phyloP scores from a whole-genome alignment of 176 grass and related monocot species.

The Oryza nivara region DNA sequence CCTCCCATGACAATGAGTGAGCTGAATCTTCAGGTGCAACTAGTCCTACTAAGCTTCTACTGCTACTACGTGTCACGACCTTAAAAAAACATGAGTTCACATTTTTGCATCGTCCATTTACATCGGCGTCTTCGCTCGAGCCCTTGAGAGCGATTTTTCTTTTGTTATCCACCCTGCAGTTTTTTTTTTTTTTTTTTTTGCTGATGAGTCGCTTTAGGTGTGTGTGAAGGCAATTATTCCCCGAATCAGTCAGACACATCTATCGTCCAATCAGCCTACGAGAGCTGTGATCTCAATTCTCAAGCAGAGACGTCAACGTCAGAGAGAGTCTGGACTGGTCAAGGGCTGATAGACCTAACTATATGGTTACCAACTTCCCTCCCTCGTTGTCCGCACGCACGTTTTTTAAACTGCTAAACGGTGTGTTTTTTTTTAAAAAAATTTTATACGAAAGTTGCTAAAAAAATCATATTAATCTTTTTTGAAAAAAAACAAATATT shows the following conservation, averaged over 20 bases:
- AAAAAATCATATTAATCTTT: too few species aligned
- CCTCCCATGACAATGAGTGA: background rate
- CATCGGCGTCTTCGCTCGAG: background rate
- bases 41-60: background rate
- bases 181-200: background rate
- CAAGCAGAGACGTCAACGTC: constrained; percentile 7
- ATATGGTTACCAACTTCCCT: too few species aligned
- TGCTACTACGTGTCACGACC: background rate
- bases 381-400: too few species aligned
- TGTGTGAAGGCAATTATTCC: constrained; percentile 41
- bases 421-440: too few species aligned
- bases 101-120: background rate
- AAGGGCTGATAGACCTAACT: constrained; percentile 25
- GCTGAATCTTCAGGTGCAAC: background rate
- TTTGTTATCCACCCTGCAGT: background rate
- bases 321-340: background rate
- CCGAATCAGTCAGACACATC: background rate
- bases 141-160: background rate
- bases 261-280: background rate
- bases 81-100: background rate
- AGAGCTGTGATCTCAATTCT: background rate
- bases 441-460: too few species aligned
- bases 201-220: background rate
- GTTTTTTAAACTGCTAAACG: too few species aligned
- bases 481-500: too few species aligned